These are phyloP conservation scores for Zymoseptoria passerinii DNA, from an alignment of 2,329 filamentous ascomycete species.

Conservation along the genomic window DNA sequence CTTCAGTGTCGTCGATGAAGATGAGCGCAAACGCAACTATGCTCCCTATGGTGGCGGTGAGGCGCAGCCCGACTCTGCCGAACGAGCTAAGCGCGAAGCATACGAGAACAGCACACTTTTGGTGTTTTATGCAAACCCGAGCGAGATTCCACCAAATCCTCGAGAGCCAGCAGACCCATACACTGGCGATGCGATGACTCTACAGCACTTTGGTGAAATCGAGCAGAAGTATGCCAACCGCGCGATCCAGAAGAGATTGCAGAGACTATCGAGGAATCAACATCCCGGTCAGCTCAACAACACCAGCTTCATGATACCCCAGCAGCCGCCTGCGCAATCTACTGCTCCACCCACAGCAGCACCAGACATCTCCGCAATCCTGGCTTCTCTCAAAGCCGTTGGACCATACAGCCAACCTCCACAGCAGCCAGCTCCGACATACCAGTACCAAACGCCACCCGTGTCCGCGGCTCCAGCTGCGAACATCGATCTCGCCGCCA, in stretches of 20 bases:
- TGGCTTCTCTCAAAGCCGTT: slow-evolving; percentile 15
- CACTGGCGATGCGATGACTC: slow-evolving; percentile 22
- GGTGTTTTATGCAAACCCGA: slow-evolving; percentile 38
- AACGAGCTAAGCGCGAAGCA: slow-evolving; percentile 36
- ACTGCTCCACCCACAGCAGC: slow-evolving; percentile 9
- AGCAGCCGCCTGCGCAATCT: slow-evolving; percentile 16
- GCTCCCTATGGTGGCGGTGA: slow-evolving; percentile 38
- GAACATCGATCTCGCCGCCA: slow-evolving; percentile 22
- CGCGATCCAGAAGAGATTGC: slow-evolving; percentile 4
- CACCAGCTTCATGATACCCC: slow-evolving; percentile 2
- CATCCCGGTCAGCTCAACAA: slow-evolving; percentile 8
- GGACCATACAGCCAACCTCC: slow-evolving; percentile 11
- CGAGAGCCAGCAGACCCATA: slow-evolving; percentile 37
- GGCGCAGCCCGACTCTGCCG: slow-evolving; percentile 32
- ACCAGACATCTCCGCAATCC: slow-evolving; percentile 17
- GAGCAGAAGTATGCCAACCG: slow-evolving; percentile 21
- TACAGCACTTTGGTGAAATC: slow-evolving; percentile 33
- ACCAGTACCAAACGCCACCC: slow-evolving; percentile 5
- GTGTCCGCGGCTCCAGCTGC: slow-evolving; percentile 10
- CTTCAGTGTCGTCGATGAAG: slow-evolving; percentile 34
- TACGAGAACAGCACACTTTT: slow-evolving; percentile 41
- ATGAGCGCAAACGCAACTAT: slow-evolving; percentile 39
- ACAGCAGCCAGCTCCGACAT: slow-evolving; percentile 5
- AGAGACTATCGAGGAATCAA: slow-evolving; percentile 7
- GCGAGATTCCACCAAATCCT: slow-evolving; percentile 41